phyloP scores from a whole-genome alignment of 139 green algal species.

The Coccomyxa sp. region DNA sequence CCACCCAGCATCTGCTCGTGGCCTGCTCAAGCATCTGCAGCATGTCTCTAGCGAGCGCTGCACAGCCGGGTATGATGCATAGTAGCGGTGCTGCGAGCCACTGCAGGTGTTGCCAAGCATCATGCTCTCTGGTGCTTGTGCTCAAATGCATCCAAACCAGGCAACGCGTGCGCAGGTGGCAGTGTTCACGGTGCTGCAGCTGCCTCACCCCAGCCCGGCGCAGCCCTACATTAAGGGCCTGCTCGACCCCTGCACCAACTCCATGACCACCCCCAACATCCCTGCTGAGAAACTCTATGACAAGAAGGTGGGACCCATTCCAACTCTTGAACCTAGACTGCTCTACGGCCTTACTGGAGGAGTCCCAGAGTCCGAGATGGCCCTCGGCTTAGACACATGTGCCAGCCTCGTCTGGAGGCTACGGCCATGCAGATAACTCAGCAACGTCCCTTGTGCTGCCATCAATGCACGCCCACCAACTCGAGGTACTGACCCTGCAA shows the following conservation, averaged over 20 bases:
- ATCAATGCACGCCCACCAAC: too few species aligned
- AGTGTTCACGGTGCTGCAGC: conserved; percentile 43
- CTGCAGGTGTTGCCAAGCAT: neutral
- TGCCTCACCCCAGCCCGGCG: conserved; percentile 44
- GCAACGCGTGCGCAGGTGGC: conserved; percentile 16
- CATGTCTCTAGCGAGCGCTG: too few species aligned
- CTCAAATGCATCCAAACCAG: neutral
- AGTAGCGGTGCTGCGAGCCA: neutral
- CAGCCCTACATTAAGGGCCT: conserved; percentile 63
- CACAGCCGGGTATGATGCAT: neutral
- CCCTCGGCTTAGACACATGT: too few species aligned
- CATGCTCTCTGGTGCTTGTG: neutral
- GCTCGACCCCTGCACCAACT: conserved; percentile 87
- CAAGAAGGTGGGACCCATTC: too few species aligned
- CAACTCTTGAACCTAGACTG: too few species aligned
- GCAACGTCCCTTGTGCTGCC: too few species aligned
- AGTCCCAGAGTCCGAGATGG: too few species aligned
- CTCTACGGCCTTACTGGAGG: too few species aligned
- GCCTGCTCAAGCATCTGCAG: too few species aligned
- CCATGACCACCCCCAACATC: conserved; percentile 72
- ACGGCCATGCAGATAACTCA: too few species aligned
- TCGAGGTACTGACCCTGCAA: too few species aligned
- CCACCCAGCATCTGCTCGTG: neutral
- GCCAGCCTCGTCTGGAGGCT: too few species aligned
- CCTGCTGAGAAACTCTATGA: conserved; percentile 81